Evolutionary conservation across 805 yeast species (phyloP).

Genomic region (Teunomyces cretensis): DNA sequence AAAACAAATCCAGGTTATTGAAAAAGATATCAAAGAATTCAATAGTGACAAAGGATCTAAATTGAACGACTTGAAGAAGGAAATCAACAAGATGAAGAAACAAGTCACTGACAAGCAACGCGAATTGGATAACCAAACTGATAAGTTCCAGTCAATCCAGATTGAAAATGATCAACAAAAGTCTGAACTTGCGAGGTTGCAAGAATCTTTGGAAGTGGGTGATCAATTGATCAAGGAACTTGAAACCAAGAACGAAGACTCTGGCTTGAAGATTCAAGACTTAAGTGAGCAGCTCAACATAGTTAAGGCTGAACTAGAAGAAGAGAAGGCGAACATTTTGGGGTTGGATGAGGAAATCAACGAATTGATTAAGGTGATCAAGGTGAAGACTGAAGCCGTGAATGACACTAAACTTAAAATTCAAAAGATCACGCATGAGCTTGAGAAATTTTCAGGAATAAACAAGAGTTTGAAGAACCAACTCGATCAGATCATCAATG

Average conservation of each 20-base stretch:
- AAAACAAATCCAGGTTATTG: conserved; percentile 52
- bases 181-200: conserved; percentile 50
- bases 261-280: conserved; percentile 19
- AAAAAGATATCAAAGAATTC: conserved; percentile 81
- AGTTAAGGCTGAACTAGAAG: conserved; percentile 39
- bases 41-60: conserved; percentile 77
- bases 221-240: conserved; percentile 32
- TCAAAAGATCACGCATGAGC: conserved; percentile 55
- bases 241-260: background rate
- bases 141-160: conserved; percentile 59
- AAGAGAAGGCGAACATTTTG: conserved; percentile 56
- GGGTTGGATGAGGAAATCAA: conserved; percentile 77
- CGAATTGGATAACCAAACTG: conserved; percentile 47
- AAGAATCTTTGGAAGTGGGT: conserved; percentile 41
- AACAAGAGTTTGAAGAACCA: conserved; percentile 35
- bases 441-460: conserved; percentile 46
- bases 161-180: conserved; percentile 68
- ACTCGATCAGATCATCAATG: conserved; percentile 48
- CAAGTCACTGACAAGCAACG: conserved; percentile 40
- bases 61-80: conserved; percentile 59
- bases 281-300: conserved; percentile 18
- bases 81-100: conserved; percentile 39
- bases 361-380: conserved; percentile 52
- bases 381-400: conserved; percentile 42
- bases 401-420: conserved; percentile 50